Conservation (phyloP, 2,329 filamentous ascomycete species). For the Zopfia rhizophila region DNA sequence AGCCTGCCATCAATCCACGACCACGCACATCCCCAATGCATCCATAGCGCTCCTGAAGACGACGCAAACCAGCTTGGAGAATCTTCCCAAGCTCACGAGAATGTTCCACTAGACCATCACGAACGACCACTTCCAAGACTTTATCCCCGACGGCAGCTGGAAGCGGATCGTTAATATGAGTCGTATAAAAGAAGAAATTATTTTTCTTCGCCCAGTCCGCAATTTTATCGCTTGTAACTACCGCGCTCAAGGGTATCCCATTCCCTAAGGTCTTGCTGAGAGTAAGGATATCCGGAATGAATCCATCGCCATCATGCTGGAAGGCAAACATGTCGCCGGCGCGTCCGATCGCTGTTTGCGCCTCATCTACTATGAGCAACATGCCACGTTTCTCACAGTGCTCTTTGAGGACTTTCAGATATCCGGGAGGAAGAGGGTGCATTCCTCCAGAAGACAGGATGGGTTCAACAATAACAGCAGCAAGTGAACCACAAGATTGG, state of each 20-base stretch:
- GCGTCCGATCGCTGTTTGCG: constrained; percentile 49
- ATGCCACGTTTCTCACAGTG: constrained; percentile 48
- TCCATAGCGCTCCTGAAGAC: constrained; percentile 62
- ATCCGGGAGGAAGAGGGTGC: constrained; percentile 67
- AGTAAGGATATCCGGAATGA: constrained; percentile 65
- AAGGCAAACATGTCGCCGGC: constrained; percentile 66
- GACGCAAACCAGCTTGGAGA: constrained; percentile 60
- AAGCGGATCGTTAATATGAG: constrained; percentile 71
- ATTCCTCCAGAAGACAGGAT: constrained; percentile 70
- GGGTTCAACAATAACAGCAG: constrained; percentile 71
- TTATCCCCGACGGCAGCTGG: constrained; percentile 70
- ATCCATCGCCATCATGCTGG: constrained; percentile 58
- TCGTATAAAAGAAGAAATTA: constrained; percentile 68
- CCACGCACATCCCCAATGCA: constrained; percentile 72
- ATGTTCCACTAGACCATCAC: constrained; percentile 63
- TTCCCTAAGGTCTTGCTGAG: constrained; percentile 71
- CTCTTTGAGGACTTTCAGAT: constrained; percentile 65
- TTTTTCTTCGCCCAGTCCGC: constrained; percentile 59
- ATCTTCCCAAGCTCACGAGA: constrained; percentile 58
- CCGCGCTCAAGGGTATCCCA: constrained; percentile 68
- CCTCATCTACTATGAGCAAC: constrained; percentile 51
- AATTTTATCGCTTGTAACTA: constrained; percentile 66
- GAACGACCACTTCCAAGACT: constrained; percentile 69
- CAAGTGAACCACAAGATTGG: constrained; percentile 69
- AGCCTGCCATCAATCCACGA: constrained; percentile 66